These are phyloP conservation scores for Aspergillus sp. DNA, from an alignment of 2,329 filamentous ascomycete species.

Conservation along the genomic window DNA sequence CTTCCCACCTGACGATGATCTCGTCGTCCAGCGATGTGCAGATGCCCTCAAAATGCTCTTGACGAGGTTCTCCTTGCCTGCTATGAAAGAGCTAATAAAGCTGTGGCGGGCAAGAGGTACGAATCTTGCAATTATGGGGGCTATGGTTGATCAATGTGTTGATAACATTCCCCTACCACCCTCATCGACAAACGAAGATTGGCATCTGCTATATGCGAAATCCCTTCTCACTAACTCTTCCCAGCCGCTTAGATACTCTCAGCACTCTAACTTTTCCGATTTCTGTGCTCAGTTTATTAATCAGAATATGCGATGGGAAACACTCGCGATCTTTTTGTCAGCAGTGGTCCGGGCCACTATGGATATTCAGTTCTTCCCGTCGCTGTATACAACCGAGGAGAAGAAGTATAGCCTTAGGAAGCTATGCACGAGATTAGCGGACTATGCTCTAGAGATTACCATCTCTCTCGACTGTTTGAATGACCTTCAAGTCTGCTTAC, in stretches of 20 bases:
- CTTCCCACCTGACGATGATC: constrained; percentile 21
- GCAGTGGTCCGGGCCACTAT: constrained; percentile 39
- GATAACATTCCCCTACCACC: background rate
- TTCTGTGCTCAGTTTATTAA: constrained; percentile 29
- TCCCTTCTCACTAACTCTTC: background rate
- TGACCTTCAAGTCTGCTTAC: constrained; percentile 48
- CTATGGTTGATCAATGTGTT: constrained; percentile 4
- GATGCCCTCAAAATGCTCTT: constrained; percentile 28
- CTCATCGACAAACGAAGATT: background rate
- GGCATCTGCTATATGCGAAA: constrained; percentile 1
- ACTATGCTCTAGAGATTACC: constrained; percentile 41
- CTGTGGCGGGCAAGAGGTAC: constrained; percentile 30
- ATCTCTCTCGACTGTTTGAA: constrained; percentile 42
- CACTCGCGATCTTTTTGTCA: constrained; percentile 42
- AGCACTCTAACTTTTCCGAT: constrained; percentile 14
- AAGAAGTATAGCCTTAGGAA: constrained; percentile 29
- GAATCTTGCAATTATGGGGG: constrained; percentile 29
- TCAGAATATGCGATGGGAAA: constrained; percentile 42
- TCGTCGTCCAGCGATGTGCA: constrained; percentile 28
- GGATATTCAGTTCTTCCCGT: constrained; percentile 33
- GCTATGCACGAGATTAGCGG: constrained; percentile 32
- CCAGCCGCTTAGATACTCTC: constrained; percentile 2
- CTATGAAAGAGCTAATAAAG: constrained; percentile 18
- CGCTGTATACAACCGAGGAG: constrained; percentile 31
- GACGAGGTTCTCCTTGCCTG: constrained; percentile 19